Percentiles rank a stretch among this genome's conserved stretches.
Evolutionary conservation across 345 rosid genomes (phyloP).

Genomic region (Melastoma malabathricum): DNA sequence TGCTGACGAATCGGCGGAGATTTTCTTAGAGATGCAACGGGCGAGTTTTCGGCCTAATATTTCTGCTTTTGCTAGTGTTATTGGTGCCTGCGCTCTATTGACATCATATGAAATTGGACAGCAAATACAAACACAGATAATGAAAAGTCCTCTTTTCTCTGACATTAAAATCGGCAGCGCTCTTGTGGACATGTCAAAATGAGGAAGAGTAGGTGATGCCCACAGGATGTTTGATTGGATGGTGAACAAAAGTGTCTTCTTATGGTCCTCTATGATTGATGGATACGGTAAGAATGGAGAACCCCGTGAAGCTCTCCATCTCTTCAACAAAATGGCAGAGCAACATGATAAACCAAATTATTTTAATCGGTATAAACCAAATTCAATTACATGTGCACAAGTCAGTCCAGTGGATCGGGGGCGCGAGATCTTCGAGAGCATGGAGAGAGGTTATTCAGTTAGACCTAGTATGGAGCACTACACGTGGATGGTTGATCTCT

Average conservation of each 20-base stretch:
- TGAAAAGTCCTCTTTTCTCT: slow-evolving; percentile 34
- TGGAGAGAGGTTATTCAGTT: slow-evolving; percentile 54
- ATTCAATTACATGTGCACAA: slow-evolving; percentile 76
- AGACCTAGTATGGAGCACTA: slow-evolving; percentile 86
- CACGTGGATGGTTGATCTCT: slow-evolving; percentile 83
- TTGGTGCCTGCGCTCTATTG: slow-evolving; percentile 74
- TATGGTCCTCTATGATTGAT: slow-evolving; percentile 96
- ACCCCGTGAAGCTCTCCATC: slow-evolving; percentile 57
- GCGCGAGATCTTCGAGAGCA: slow-evolving; percentile 53
- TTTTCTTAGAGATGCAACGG: slow-evolving; percentile 57
- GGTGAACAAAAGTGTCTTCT: slow-evolving; percentile 60
- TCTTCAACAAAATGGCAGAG: slow-evolving; percentile 44
- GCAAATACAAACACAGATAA: slow-evolving; percentile 63
- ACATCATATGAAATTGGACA: slow-evolving; percentile 47
- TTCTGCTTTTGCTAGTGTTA: slow-evolving; percentile 66
- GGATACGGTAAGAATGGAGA: slow-evolving; percentile 88
- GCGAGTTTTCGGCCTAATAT: slow-evolving; percentile 43
- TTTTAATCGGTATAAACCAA: too few species aligned
- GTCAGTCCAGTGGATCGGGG: slow-evolving; percentile 68
- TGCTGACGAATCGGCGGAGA: slow-evolving; percentile 35
- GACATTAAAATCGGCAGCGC: slow-evolving; percentile 79
- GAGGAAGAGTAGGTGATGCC: slow-evolving; percentile 59
- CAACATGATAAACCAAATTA: slow-evolving; percentile 39
- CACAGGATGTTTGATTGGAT: slow-evolving; percentile 44
- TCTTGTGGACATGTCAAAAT: slow-evolving; percentile 83